Evolutionary conservation across 148 eudicot genomes (phyloP), one percentile per base, ranked within the genome.

Genomic region (Vaccinium darrowii): DNA sequence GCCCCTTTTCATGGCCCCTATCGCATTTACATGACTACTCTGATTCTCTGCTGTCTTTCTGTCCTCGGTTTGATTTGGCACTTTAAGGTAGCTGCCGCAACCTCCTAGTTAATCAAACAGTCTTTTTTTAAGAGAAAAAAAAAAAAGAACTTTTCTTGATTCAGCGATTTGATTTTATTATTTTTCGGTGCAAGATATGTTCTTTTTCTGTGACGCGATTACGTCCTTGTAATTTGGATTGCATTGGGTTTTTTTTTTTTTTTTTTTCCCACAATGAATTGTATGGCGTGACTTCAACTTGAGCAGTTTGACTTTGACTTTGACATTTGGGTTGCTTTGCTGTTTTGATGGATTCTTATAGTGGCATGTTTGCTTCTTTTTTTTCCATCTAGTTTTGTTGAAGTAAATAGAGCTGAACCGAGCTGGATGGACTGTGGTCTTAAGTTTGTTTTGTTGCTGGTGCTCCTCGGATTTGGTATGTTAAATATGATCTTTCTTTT

Each of bases 381-480:
- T 86, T 4, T 30, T 30, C 18, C 27, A 60, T 9, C 12, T 65
- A 7, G 21, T 52, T 78, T 65, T 65, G 12, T 51, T 57, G 49
- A 69, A 71, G 71, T 82, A 77, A 60, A 21, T 53, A 83, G 67
- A 72, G 76, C 56, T 73, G 85, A 69, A 27, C 39, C 27, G 43
- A 27, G 18, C 74, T 30, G 74, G 83, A 84, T 83, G 88, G 86
- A 72, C 21, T 13, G 71, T 78, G 57, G 79, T 73, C 12, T 81
- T 7, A 84, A 84, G 84, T 79, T 82, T 52, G 69, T 82, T n/a
- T 49, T 82, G 53, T 30, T 88, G 77, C 67, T 88, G 76, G 80
- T 86, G 86, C 85, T 90, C 80, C 78, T 90, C 19, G 53, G 83
- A 58, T 82, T 33, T 84, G 86, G 92, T 90, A 86, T 79, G 84